Base-by-base conservation (phyloP, 2,329 filamentous ascomycete genomes). In the Byssochlamys sp. region DNA sequence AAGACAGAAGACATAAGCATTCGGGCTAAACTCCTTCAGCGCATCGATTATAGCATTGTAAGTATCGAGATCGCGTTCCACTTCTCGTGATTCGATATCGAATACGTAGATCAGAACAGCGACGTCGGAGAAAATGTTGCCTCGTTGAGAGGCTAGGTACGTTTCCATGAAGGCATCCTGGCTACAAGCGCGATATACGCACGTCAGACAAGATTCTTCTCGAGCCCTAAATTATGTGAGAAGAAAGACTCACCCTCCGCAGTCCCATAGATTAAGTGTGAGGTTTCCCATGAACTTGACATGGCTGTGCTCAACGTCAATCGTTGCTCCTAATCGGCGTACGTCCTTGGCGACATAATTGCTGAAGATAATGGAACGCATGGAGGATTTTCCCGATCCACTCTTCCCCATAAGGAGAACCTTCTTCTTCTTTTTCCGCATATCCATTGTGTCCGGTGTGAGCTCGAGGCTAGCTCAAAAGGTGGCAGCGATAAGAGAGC, bases 81-180 rank as follows among this genome's bases (percentile, higher is more conserved):
- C 90, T 73, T 97, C 94, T 70, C 91, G 88, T 19, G 90, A 95
- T 73, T 97, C 94, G 64, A 97, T 95, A 72, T 99, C 94, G 76
- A 99, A 99, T 73, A 99, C 94, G 78, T 99, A 99, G 74, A 99
- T 97, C 58, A 99, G 84, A 55, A 97, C 94, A 54, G 91, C 92
- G 60, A 96, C 94, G 71, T 94, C 92, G 69, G 87, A 90, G 78
- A 99, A 99, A 73, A 99, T 92, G 75, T 97, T 94, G 57, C 90
- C 87, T 59, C 94, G 89, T 77, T 97, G 94, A 68, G 95, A 90
- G 14, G 89, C 91, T 60, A 99, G 87, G 77, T 97, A 99, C 73
- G 95, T 96, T 71, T 97, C 94, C 81, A 96, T 96, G 71, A 99
- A 99, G 39, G 92, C 92, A 75, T 97, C 94, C 79, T 99, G 94